Base-by-base conservation (phyloP, 352 stramenopile species). In the Globisporangium polare region DNA sequence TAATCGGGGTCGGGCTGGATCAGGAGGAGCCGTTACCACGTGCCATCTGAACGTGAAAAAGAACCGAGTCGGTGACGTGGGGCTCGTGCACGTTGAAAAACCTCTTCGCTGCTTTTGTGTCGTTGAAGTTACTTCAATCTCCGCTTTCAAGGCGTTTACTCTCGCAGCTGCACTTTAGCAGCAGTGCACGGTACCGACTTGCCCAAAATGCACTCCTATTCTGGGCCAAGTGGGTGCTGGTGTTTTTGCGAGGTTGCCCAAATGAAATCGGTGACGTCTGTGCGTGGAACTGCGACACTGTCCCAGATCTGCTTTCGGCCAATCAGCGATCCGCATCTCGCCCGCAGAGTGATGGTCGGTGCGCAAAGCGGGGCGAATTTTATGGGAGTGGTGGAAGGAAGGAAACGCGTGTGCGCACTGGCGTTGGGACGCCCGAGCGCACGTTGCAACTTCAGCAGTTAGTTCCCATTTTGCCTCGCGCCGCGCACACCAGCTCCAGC, bases 401-500 rank as follows among this genome's bases (percentile, higher is more conserved):
- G 22, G 37, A 24, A 37, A 15, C n/a, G 15, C 43, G 41, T 33
- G 46, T 35, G 46, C 22, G 29, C 46, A 53, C 17, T 47, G 10
- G 41, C 41, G 18, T 17, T 39, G 33, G 33, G 33, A 39, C 9
- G 3, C 33, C 13, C 22, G 43, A 22, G 41, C 17, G 26, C 49
- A 17, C 24, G 47, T 15, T 39, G 54, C 55, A 68, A 56, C 54
- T 58, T 53, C 52, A 63, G 57, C 58, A n/a, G 33, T 76, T 80
- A 83, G 63, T 83, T 79, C 52, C 45, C 65, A 79, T 79, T 84
- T 80, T 60, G 66, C 71, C 69, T 62, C 64, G 60, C 53, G 45
- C 66, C 69, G 49, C 68, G 5, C 45, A 79, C 73, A 53, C 37
- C 53, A 31, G 8, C 54, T 27, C 17, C 45, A 39, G 37, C 47